Evolutionary conservation across 148 eudicot species (phyloP).

Genomic region (Arctostaphylos glauca): DNA sequence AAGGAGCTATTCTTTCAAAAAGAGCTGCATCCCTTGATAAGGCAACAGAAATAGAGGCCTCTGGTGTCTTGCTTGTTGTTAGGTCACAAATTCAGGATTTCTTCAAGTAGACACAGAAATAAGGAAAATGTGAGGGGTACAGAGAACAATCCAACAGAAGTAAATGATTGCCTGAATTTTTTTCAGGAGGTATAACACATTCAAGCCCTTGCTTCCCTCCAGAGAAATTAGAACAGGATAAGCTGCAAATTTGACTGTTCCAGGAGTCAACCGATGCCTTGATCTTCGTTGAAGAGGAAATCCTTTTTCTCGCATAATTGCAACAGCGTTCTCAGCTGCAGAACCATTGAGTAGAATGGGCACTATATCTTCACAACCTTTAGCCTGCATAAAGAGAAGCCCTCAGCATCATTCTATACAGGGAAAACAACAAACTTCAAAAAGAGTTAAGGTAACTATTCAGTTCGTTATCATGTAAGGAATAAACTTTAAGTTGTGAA

Average conservation of each 20-base stretch:
- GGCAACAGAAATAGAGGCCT: conserved; percentile 69
- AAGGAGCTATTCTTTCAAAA: conserved; percentile 65
- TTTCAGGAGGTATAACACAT: conserved; percentile 51
- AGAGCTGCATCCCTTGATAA: conserved; percentile 57
- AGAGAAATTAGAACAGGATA: conserved; percentile 60
- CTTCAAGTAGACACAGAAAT: conserved; percentile 25
- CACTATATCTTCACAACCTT: conserved; percentile 52
- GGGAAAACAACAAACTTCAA: not conserved
- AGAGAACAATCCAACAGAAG: conserved; percentile 5
- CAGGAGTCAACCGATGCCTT: conserved; percentile 60
- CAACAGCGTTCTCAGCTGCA: conserved; percentile 54
- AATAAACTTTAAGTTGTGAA: not conserved
- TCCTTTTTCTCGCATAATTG: conserved; percentile 59
- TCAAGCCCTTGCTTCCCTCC: conserved; percentile 54
- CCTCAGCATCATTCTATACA: not conserved
- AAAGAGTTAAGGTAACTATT: not conserved
- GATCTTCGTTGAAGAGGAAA: conserved; percentile 44
- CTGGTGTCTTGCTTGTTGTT: conserved; percentile 65
- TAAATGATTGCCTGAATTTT: conserved; percentile 47
- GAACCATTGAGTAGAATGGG: conserved; percentile 52
- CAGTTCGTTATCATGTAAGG: too few relatives aligned
- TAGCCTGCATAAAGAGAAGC: conserved; percentile 29
- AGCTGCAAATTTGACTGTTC: conserved; percentile 67
- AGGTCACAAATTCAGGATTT: conserved; percentile 61
- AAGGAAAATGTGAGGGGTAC: conserved; percentile 12